Percentiles rank a stretch among this genome's conserved stretches.
phyloP scores from a whole-genome alignment of 2,329 filamentous ascomycete genomes.

The Thielaviopsis euricoi region DNA sequence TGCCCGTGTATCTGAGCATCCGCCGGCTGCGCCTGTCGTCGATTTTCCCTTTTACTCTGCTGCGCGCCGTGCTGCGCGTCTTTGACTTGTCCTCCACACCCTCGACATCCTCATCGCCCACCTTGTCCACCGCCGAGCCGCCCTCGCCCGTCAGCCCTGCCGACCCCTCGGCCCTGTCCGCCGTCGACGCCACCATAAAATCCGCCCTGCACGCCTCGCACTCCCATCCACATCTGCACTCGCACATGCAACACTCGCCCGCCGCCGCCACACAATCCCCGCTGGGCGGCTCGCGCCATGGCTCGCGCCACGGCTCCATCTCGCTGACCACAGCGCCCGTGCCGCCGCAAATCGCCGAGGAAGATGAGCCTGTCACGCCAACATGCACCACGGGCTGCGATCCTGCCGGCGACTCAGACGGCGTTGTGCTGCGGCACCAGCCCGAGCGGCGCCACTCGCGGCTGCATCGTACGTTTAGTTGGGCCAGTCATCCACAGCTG shows the following conservation, averaged over 20 bases:
- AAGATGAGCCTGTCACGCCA: not conserved
- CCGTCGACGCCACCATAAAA: slow-evolving; percentile 16
- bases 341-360: not conserved
- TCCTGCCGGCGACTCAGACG: not conserved
- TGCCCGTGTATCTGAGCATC: slow-evolving; percentile 30
- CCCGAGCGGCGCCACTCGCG: not conserved
- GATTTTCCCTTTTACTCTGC: slow-evolving; percentile 13
- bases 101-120: slow-evolving; percentile 14
- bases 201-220: slow-evolving; percentile 11
- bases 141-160: slow-evolving; percentile 16
- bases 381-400: not conserved
- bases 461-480: not conserved
- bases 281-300: not conserved
- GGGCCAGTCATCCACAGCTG: not conserved
- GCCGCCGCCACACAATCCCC: not conserved
- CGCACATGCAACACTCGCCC: too few relatives aligned
- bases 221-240: not conserved
- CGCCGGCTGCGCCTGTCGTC: slow-evolving; percentile 25
- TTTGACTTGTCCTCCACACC: slow-evolving; percentile 1
- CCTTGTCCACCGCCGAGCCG: slow-evolving; percentile 12
- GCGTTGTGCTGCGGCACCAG: not conserved
- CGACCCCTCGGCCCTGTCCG: slow-evolving; percentile 21
- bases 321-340: not conserved
- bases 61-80: slow-evolving; percentile 8
- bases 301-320: not conserved